These are phyloP conservation scores for Asparagopsis taxiformis DNA, from an alignment of 31 red algal genomes.

Conservation along the genomic window DNA sequence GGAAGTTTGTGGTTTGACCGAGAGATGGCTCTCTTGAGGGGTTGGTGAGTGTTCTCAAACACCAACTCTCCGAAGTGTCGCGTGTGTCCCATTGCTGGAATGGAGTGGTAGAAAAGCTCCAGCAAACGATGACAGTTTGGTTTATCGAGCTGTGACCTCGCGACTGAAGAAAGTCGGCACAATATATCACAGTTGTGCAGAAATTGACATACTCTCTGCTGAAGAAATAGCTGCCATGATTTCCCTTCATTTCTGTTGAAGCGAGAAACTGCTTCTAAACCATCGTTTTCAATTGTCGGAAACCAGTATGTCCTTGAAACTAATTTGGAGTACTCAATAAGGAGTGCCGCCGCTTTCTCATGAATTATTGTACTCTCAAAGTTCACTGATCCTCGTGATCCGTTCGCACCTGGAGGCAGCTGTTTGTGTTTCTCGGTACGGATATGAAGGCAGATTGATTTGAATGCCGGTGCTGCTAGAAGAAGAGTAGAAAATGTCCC, in stretches of 20 bases:
- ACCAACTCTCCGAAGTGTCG: not conserved
- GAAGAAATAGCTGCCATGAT: not conserved
- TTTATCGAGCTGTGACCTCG: not conserved
- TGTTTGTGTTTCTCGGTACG: too few relatives aligned
- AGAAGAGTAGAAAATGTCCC: too few relatives aligned
- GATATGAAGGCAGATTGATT: too few relatives aligned
- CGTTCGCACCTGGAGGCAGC: too few relatives aligned
- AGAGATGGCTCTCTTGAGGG: not conserved
- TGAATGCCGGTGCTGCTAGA: too few relatives aligned
- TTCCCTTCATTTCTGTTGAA: not conserved
- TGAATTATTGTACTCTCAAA: not conserved
- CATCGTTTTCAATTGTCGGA: not conserved
- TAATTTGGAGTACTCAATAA: not conserved
- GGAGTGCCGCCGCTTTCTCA: not conserved
- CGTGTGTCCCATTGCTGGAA: not conserved
- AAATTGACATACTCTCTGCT: not conserved
- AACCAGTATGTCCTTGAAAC: not conserved
- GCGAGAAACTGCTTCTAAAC: not conserved
- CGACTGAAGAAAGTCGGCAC: not conserved
- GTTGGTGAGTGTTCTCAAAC: conserved; percentile 6
- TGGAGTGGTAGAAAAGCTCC: not conserved
- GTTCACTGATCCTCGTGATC: not conserved
- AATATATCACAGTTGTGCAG: not conserved
- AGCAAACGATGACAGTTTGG: conserved; percentile 2
- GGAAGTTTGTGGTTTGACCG: not conserved